Conservation (phyloP, 306 rosid species). For the Sindora glabra region DNA sequence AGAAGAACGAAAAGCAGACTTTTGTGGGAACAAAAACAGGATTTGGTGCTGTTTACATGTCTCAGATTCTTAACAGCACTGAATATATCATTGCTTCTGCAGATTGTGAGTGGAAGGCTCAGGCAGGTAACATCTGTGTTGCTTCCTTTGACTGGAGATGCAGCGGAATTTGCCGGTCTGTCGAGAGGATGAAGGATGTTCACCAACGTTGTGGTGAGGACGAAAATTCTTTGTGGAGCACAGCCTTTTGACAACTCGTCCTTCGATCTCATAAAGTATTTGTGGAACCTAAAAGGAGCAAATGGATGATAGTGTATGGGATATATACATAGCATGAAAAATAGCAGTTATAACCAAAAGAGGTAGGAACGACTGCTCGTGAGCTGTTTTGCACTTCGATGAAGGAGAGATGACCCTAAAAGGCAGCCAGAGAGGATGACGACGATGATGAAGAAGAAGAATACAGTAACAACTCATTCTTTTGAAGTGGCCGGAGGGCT, state of each 20-base stretch:
- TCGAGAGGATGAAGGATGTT: constrained; percentile 56
- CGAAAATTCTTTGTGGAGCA: constrained; percentile 44
- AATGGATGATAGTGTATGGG: background rate
- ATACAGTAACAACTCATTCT: constrained; percentile 24
- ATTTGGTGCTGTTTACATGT: background rate
- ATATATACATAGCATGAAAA: background rate
- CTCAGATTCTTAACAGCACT: background rate
- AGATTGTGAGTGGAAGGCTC: constrained; percentile 84
- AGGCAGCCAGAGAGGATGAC: too few relatives aligned
- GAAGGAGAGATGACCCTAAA: too few relatives aligned
- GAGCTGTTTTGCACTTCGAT: background rate
- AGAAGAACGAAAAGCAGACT: background rate
- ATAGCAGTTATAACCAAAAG: background rate
- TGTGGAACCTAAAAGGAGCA: constrained; percentile 10
- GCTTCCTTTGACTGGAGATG: constrained; percentile 94
- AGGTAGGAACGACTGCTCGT: background rate
- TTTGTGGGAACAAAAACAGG: background rate
- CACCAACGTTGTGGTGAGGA: constrained; percentile 78
- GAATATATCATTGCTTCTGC: constrained; percentile 1
- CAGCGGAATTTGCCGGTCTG: constrained; percentile 86
- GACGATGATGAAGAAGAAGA: background rate
- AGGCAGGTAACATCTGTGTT: constrained; percentile 54
- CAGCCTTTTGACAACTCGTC: constrained; percentile 25
- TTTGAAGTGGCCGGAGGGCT: constrained; percentile 30
- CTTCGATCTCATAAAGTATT: constrained; percentile 9